Evolutionary conservation across 1,284 basidiomycete species (phyloP), one percentile per base, ranked within the genome.

Genomic region (Lentinula novae-zelandiae): DNA sequence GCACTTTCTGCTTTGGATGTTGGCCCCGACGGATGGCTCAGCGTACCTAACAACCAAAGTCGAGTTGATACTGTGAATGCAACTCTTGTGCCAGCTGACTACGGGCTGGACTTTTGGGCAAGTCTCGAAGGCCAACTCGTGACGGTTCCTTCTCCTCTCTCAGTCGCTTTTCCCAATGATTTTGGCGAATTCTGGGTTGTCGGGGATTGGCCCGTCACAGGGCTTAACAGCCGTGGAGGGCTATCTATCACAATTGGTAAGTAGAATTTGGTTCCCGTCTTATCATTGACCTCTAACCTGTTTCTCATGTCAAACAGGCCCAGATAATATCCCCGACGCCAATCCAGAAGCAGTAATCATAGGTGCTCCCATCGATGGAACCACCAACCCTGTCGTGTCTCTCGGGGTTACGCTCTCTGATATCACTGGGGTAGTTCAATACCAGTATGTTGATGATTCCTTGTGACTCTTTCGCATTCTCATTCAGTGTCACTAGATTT

Each of bases 21-120:
- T 22, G 84, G 84, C 2, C 65, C 68, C 0, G 83, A 85, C 69
- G 83, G 83, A 0, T 82, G 79, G 72, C 73, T 87, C 8, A 80
- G 80, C 3, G 73, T 81, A 3, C 84, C 84, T 5, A 83, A 82
- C 66, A 85, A 86, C 65, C 71, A 73, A n/a, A 82, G 76, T 44
- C 74, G 72, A 17, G 67, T 86, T 39, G 78, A 82, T 60, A 66
- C 65, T 1, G 72, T 76, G 15, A 82, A 86, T 65, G 72, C 77
- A 2, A 76, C 77, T 5, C 68, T 87, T 42, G 74, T 78, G 57
- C 84, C 85, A 0, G 74, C 77, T 10, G 69, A 72, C 38, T 86
- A 76, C 63, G 85, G 85, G 3, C 67, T 87, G 50, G 85, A 87
- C 66, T 87, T 87, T 67, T 88, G 85, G 84, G 78, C 84, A 67